These are phyloP conservation scores for Kuraishia molischiana DNA, from an alignment of 805 yeast species.

Conservation along the genomic window DNA sequence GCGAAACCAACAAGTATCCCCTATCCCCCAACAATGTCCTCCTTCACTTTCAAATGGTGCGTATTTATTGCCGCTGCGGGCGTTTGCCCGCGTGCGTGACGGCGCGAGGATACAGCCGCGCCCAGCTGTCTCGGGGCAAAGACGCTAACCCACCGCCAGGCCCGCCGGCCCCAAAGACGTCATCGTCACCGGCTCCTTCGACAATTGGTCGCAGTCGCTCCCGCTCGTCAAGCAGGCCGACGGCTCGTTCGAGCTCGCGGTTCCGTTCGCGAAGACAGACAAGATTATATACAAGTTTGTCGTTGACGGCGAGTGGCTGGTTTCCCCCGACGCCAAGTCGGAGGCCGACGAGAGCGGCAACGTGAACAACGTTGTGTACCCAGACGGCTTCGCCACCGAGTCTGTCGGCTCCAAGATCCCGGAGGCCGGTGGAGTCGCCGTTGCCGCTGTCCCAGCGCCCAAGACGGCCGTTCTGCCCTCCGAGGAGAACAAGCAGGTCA, in stretches of 20 bases:
- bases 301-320: constrained; percentile 51
- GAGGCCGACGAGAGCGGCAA: constrained; percentile 41
- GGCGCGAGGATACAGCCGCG: neutral
- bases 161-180: constrained; percentile 28
- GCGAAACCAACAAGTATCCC: no score
- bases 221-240: constrained; percentile 34
- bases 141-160: constrained; percentile 10
- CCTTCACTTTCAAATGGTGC: constrained; percentile 16
- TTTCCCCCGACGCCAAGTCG: constrained; percentile 26
- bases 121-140: neutral
- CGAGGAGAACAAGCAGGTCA: constrained; percentile 29
- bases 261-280: constrained; percentile 15
- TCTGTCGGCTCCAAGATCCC: constrained; percentile 27
- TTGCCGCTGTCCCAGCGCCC: constrained; percentile 9
- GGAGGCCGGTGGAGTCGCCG: constrained; percentile 35
- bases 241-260: constrained; percentile 20
- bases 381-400: constrained; percentile 23
- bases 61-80: constrained; percentile 5
- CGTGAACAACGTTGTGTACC: constrained; percentile 38
- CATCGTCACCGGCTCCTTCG: constrained; percentile 52
- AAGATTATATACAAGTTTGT: constrained; percentile 40
- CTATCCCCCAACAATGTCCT: constrained; percentile 15
- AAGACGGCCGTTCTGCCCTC: constrained; percentile 37
- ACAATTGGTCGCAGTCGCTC: constrained; percentile 42
- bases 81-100: neutral